Evolutionary conservation across 352 stramenopile species (phyloP).

Genomic region (Phytophthora sp.): DNA sequence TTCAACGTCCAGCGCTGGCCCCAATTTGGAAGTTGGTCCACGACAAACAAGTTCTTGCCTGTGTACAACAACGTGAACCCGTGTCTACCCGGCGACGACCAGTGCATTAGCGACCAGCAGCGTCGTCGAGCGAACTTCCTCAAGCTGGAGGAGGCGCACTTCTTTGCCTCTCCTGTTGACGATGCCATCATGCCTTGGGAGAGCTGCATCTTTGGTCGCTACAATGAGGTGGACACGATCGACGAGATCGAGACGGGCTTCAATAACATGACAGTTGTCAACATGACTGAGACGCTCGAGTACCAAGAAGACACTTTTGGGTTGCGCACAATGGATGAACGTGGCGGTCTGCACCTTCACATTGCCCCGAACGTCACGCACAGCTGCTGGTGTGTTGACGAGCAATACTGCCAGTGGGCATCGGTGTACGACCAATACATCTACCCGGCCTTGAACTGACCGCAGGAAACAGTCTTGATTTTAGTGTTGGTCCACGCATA

Average conservation of each 20-base stretch:
- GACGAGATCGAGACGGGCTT: no score
- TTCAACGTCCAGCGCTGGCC: not conserved
- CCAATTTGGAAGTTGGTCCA: not conserved
- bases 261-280: constrained; percentile 19
- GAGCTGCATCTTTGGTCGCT: not conserved
- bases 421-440: constrained; percentile 23
- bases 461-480: no score
- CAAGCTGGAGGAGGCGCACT: not conserved
- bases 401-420: constrained; percentile 22
- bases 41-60: constrained; percentile 5
- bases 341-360: constrained; percentile 10
- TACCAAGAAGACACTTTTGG: constrained; percentile 16
- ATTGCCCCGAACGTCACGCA: constrained; percentile 18
- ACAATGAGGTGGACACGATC: not conserved
- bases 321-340: constrained; percentile 14
- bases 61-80: no score
- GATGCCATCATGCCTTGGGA: constrained; percentile 1
- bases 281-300: constrained; percentile 12
- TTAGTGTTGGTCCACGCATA: no score
- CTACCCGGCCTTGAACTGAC: constrained; percentile 8
- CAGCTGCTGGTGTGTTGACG: constrained; percentile 15
- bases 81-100: not conserved
- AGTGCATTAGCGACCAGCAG: not conserved
- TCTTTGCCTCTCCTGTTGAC: not conserved
- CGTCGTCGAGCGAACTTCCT: not conserved